Evolutionary conservation across 176 grass and related monocot genomes (phyloP).

Genomic region (Oryza nivara): DNA sequence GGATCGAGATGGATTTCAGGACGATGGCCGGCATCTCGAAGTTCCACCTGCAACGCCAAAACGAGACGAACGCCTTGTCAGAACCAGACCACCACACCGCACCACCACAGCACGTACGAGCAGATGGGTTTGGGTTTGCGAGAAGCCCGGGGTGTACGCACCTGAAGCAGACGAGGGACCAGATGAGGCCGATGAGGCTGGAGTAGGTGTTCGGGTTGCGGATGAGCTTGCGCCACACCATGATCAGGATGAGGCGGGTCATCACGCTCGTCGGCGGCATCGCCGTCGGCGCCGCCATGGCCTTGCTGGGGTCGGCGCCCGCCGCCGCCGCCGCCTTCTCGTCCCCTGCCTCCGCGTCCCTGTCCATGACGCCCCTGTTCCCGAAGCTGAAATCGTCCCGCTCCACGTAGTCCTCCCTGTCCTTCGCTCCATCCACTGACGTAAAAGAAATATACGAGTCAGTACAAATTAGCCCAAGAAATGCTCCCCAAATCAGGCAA

Average conservation of each 20-base stretch:
- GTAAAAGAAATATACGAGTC: slow-evolving; percentile 3
- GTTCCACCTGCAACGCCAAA: slow-evolving; percentile 73
- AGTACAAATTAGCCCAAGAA: slow-evolving; percentile 30
- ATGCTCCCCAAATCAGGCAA: slow-evolving; percentile 14
- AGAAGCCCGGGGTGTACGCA: slow-evolving; percentile 18
- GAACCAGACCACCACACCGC: not conserved
- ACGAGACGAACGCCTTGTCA: not conserved
- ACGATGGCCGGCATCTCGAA: slow-evolving; percentile 95
- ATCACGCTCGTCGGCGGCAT: slow-evolving; percentile 99
- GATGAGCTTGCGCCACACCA: slow-evolving; percentile 99
- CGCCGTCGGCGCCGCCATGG: slow-evolving; percentile 44
- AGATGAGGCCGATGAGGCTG: slow-evolving; percentile 93
- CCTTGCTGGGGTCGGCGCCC: slow-evolving; percentile 25
- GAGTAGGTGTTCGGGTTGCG: slow-evolving; percentile 99
- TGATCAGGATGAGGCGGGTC: slow-evolving; percentile 97
- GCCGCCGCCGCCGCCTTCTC: slow-evolving; percentile 50
- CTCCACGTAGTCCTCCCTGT: slow-evolving; percentile 63
- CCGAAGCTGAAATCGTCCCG: slow-evolving; percentile 94
- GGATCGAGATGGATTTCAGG: slow-evolving; percentile 85
- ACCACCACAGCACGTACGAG: not conserved
- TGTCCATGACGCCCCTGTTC: slow-evolving; percentile 57
- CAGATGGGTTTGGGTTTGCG: not conserved
- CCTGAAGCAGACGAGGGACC: slow-evolving; percentile 99
- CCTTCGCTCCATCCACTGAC: slow-evolving; percentile 69
- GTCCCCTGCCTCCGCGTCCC: slow-evolving; percentile 70